Evolutionary conservation across 345 rosid species (phyloP), one percentile per base, ranked within the genome.

Genomic region (Populus ilicifolia): DNA sequence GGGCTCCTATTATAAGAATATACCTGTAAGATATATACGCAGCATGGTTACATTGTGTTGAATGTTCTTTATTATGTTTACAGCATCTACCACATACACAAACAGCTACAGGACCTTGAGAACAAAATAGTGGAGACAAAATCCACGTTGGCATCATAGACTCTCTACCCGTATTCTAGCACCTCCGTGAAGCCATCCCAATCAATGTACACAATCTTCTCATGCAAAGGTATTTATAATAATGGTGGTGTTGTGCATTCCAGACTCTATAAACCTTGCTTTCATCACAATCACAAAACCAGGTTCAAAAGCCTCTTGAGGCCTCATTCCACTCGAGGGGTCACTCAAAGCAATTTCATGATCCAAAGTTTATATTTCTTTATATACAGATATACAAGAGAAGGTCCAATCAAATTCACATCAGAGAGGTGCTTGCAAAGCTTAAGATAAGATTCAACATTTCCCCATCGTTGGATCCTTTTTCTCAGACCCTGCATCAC

Each of bases 401-500:
- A 85, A 65, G 97, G 97, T 73, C 91, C 97, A 66, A 90, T 85
- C 80, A 93, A 82, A 70, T 83, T 86, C 18, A 89, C 89, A 78
- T 89, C 90, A 12, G 83, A 89, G 36, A 94, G 88, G 65, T 83
- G 82, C 85, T 88, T 91, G 87, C 97, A 91, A 27, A 93, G 86
- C 76, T 84, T 78, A 70, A 94, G 82, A 84, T 94, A 94, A 17
- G 86, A 79, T 83, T 87, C 89, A 1, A 87, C 80, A 75, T 86
- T 87, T 69, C 86, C 90, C 7, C 86, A 84, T 76, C 78, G 89
- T 69, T 87, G 97, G 78, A 93, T 90, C 85, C 79, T 86, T 81
- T 90, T 88, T 59, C 95, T 88, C 75, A 94, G 80, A 59, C 96
- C 97, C 86, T 92, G 98, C 88, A 94, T 73, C 77, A 94, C 97